Evolutionary conservation across 805 yeast genomes (phyloP), one percentile per base, ranked within the genome.

Genomic region (Candida adriatica): DNA sequence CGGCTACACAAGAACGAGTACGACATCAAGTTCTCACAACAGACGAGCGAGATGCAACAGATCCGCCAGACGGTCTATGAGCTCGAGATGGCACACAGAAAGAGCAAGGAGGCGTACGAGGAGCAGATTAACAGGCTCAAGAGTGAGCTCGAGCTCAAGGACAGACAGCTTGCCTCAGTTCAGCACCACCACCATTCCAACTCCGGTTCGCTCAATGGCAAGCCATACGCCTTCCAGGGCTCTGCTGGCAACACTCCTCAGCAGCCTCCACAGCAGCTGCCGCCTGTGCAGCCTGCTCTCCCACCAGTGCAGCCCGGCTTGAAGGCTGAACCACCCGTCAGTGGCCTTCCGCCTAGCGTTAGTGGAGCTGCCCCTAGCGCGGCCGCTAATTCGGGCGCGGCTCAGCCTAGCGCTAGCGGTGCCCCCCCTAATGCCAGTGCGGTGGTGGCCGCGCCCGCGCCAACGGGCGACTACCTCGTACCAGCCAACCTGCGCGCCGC

Each of bases 41-140:
- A 90, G 60, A 79, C 86, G 35, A 82, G 79, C 32, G 98, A 92
- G 59, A 78, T 90, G 73, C 88, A 87, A 54, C 94, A 84, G 56
- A 87, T 90, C 37, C 75, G 96, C 51, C 94, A 87, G 52, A 85
- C 95, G 8, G 95, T 90, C 18, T 87, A 79, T 53, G 97, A 92
- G 55, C 71, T 90, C 49, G 96, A 90, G 58, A 73, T 80, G 71
- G 90, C 95, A 24, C 97, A 90, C 64, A 72, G 95, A 47, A 84
- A 85, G 55, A 83, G 92, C 72, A 88, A 90, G 62, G 96, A 90
- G 52, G 87, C 88, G 28, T 92, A 90, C 60, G 96, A 90, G 58
- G 95, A 84, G 49, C 97, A 90, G 61, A 82, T 92, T 35, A 65
- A 75, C 53, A 70, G 92, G 46, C 70, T 90, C 58, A 87, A 90